Conservation (phyloP, 176 grass and related monocot species). For the Cocos nucifera region DNA sequence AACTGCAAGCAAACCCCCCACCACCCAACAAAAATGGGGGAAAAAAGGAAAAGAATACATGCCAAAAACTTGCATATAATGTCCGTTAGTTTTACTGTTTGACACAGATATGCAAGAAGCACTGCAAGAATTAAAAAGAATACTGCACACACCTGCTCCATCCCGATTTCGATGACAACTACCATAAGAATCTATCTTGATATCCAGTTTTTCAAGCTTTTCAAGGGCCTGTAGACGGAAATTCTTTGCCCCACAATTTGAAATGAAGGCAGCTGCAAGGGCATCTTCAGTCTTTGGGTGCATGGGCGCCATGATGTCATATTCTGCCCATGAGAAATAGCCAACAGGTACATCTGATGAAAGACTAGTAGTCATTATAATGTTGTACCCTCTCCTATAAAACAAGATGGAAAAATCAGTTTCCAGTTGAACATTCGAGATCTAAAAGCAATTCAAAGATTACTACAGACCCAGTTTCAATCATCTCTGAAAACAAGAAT, state of each 20-base stretch:
- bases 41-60: too few species aligned
- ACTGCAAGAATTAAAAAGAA: background rate
- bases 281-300: slow-evolving; percentile 66
- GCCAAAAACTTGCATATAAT: too few species aligned
- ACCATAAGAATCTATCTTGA: slow-evolving; percentile 98
- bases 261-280: slow-evolving; percentile 92
- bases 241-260: slow-evolving; percentile 87
- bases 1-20: too few species aligned
- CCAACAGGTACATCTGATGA: slow-evolving; percentile 95
- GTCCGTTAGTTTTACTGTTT: too few species aligned
- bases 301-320: slow-evolving; percentile 86
- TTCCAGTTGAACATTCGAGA: too few species aligned
- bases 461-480: too few species aligned
- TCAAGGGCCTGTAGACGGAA: slow-evolving; percentile 91
- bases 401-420: slow-evolving; percentile 1
- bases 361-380: slow-evolving; percentile 94
- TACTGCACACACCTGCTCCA: slow-evolving; percentile 46
- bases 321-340: slow-evolving; percentile 97
- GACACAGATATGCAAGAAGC: background rate
- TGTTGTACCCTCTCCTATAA: slow-evolving; percentile 71
- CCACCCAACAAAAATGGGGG: too few species aligned
- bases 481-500: too few species aligned
- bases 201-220: slow-evolving; percentile 67
- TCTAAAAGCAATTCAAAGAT: too few species aligned
- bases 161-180: slow-evolving; percentile 83